Conservation (phyloP, 2,329 filamentous ascomycete genomes). For the Cytospora schulzeri region DNA sequence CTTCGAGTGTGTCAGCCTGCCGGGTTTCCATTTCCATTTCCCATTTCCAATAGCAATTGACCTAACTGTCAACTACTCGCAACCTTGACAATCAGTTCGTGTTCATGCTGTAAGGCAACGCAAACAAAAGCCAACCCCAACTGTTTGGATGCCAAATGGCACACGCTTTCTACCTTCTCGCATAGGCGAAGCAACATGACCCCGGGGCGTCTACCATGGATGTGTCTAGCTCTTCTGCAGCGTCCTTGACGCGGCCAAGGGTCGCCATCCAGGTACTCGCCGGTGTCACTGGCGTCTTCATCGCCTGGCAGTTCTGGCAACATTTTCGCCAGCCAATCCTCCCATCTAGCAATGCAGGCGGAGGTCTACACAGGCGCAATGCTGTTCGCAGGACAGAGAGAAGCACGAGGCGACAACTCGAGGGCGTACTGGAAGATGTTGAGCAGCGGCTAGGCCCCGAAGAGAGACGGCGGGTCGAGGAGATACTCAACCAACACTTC, state of each 20-base stretch:
- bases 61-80: neutral
- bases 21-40: neutral
- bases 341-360: constrained; percentile 28
- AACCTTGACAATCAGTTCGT: neutral
- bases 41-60: neutral
- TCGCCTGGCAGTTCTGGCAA: constrained; percentile 61
- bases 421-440: constrained; percentile 39
- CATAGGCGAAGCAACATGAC: constrained; percentile 25
- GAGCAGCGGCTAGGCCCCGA: constrained; percentile 26
- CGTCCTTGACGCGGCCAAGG: constrained; percentile 57
- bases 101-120: neutral
- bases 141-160: constrained; percentile 10
- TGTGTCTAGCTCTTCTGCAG: constrained; percentile 44
- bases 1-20: neutral
- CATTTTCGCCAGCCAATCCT: constrained; percentile 35
- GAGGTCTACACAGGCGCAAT: constrained; percentile 64
- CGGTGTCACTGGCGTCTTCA: constrained; percentile 57
- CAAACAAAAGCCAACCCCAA: neutral
- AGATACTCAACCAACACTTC: constrained; percentile 23
- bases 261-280: constrained; percentile 59
- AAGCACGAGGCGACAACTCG: constrained; percentile 24
- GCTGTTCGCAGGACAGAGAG: constrained; percentile 52
- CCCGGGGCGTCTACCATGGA: constrained; percentile 31
- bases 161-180: constrained; percentile 1
- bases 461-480: constrained; percentile 21